Percentiles rank a stretch among this genome's conserved stretches.
phyloP scores from a whole-genome alignment of 768 basidiomycete genomes.

The Leucocoprinus birnbaumii region DNA sequence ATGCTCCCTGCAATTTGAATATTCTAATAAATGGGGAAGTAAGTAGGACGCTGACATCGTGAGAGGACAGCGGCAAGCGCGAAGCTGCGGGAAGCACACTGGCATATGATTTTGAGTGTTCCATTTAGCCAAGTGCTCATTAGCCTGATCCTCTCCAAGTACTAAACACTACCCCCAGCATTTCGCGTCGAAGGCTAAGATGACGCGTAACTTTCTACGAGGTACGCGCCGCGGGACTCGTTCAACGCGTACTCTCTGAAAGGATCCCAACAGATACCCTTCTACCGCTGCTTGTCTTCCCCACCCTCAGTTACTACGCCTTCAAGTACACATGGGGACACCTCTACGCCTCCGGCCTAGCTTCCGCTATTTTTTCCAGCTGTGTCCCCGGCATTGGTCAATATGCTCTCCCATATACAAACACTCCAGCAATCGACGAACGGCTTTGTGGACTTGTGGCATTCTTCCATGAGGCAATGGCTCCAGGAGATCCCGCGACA shows the following conservation, averaged over 20 bases:
- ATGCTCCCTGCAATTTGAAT: no score
- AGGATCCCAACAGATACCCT: slow-evolving; percentile 14
- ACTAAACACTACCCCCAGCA: no score
- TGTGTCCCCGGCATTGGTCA: slow-evolving; percentile 28
- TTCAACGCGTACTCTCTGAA: background rate
- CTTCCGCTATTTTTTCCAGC: slow-evolving; percentile 22
- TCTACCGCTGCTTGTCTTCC: slow-evolving; percentile 36
- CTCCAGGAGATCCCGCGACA: slow-evolving; percentile 20
- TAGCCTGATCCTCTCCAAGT: no score
- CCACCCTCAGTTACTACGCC: slow-evolving; percentile 31
- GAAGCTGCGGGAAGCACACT: no score
- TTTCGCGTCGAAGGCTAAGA: background rate
- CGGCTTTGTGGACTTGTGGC: slow-evolving; percentile 40
- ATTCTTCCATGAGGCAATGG: slow-evolving; percentile 45
- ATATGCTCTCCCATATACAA: slow-evolving; percentile 39
- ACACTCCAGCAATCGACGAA: slow-evolving; percentile 30
- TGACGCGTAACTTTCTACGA: slow-evolving; percentile 10
- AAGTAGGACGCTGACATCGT: no score
- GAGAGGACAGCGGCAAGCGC: no score
- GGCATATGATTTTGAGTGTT: no score
- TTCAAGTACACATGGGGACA: slow-evolving; percentile 33
- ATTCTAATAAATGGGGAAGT: no score
- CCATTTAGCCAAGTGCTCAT: no score
- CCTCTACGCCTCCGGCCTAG: slow-evolving; percentile 26
- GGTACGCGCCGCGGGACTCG: background rate